Percentiles rank a stretch among this genome's conserved stretches.
Conservation (phyloP, 768 basidiomycete species). For the Psilocybe subaeruginosa region DNA sequence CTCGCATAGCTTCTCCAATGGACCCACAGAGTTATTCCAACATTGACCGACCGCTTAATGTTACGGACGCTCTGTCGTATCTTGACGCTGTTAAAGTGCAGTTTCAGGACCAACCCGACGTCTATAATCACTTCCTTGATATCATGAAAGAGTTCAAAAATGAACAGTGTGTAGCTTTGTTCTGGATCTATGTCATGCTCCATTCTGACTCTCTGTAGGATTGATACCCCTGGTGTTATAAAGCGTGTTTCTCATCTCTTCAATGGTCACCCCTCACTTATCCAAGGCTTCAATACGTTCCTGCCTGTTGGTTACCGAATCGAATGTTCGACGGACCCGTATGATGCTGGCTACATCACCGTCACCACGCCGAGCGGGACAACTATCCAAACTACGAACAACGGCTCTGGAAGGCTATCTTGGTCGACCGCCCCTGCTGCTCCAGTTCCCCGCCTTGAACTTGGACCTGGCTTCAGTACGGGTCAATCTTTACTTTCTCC, state of each 20-base stretch:
- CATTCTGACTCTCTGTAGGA: conserved; percentile 48
- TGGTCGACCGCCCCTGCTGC: conserved; percentile 35
- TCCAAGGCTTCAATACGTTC: conserved; percentile 99
- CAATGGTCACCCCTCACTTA: conserved; percentile 85
- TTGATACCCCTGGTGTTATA: conserved; percentile 98
- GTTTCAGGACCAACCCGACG: conserved; percentile 91
- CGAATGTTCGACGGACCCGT: conserved; percentile 70
- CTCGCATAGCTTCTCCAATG: conserved; percentile 25
- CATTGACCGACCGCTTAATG: conserved; percentile 76
- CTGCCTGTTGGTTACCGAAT: conserved; percentile 94
- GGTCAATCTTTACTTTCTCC: neutral
- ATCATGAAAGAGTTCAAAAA: conserved; percentile 99
- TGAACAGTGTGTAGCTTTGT: conserved; percentile 61
- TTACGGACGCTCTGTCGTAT: conserved; percentile 91
- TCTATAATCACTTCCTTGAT: conserved; percentile 92
- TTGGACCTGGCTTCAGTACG: conserved; percentile 13
- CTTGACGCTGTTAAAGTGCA: conserved; percentile 92
- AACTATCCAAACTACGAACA: conserved; percentile 58
- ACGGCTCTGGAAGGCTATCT: conserved; percentile 39
- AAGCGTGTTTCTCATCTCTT: conserved; percentile 93
- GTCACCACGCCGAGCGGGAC: conserved; percentile 79
- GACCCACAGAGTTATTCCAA: conserved; percentile 31
- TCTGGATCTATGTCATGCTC: neutral
- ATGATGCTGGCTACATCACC: conserved; percentile 68
- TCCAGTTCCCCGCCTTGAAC: conserved; percentile 15